Evolutionary conservation across 2,329 filamentous ascomycete species (phyloP), one percentile per base, ranked within the genome.

Genomic region (Sporothrix brunneoviolacea): DNA sequence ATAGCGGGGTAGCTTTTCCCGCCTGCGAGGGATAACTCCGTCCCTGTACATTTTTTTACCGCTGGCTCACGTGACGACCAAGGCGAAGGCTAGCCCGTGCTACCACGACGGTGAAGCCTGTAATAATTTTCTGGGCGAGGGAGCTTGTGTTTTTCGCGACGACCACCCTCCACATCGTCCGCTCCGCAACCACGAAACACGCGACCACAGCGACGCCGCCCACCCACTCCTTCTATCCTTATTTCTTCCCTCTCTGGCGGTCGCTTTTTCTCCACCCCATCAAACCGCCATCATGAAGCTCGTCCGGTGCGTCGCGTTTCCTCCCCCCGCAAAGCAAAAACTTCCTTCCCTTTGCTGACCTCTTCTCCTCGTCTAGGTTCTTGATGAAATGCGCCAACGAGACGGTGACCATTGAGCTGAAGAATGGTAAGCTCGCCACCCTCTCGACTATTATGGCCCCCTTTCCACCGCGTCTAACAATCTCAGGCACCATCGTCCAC

Each of bases 311-410:
- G 84, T 64, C 38, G 37, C 40, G 35, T 30, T 8, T 8, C 18
- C 19, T 13, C 4, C 13, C 18, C 4, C n/a, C 12, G 13, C 35
- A 15, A 4, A 24, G 15, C 18, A 10, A 19, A 8, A 19, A 2
- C 54, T 38, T 53, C 48, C 52, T 57, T 58, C 50, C 51, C 52
- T 51, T 54, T 55, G 48, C 59, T 59, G 56, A 6, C 35, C 15
- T 22, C 28, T 16, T 9, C 13, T 43, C 3, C 33, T 24, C 15
- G 60, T 60, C 60, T 55, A 97, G 93, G 69, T 98, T 98, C 70
- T 77, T 98, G 62, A 97, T 97, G 91, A 98, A 98, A 78, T 97
- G 91, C 71, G 84, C 88, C 70, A 97, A 96, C 71, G 93, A 98
- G 76, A 95, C 93, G 63, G 93, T 97, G 63, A 97, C 91, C 39